Evolutionary conservation across 352 stramenopile genomes (phyloP), one percentile per base, ranked within the genome.

Genomic region (Phytophthora fragariae): DNA sequence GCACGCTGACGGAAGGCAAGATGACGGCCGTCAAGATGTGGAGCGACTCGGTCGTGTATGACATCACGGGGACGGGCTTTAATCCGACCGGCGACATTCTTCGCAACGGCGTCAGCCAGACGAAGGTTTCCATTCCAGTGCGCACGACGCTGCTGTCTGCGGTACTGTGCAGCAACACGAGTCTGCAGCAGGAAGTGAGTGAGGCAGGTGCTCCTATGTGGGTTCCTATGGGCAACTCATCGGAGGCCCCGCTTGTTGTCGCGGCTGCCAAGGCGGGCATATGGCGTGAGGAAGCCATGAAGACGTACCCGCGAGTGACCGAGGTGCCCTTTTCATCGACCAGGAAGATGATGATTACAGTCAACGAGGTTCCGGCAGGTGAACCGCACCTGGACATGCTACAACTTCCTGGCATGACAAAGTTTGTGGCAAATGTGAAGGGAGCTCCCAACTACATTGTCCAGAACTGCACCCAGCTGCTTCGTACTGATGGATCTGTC

Each of bases 291-390:
- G 53, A 83, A 37, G 79, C 66, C 19, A 79, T 79, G 52, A 75
- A 72, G 57, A 79, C 44, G 62, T 90, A 81, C 81, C 90, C 88
- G 29, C 82, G 97, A 65, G 61, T 92, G 1, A 77, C 86, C 15
- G 94, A 98, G 75, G 86, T 98, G 27, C 92, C 96, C 0, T 99
- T 99, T 80, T 97, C 85, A 14, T 98, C 93, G 15, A 91, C 97
- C 6, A 81, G 92, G 47, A 99, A 99, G 79, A 90, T 94, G 77
- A 99, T 99, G 97, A 89, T 91, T 53, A 91, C 82, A 4, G 80
- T 92, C 37, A 92, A 91, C 37, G 73, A 86, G 39, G 44, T 91
- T 11, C 72, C 83, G 10, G 53, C 62, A 2, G 76, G 72, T 0
- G 64, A 74, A 41, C 35, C 65, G 21, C 62, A 62, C 11, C 81